Evolutionary conservation across 345 rosid species (phyloP).

Genomic region (Euclidium syriacum): DNA sequence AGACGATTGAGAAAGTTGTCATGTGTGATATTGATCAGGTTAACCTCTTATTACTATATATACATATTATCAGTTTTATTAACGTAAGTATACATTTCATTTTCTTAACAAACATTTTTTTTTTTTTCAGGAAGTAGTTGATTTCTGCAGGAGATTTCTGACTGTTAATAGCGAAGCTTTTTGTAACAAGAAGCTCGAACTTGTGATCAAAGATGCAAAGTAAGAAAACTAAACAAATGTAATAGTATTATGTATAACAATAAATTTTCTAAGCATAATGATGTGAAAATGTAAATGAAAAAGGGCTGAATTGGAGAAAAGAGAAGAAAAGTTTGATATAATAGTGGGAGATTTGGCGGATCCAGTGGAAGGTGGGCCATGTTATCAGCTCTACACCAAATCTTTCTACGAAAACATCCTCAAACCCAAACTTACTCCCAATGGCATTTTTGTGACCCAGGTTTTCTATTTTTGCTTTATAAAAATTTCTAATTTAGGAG

Average conservation of each 20-base stretch:
- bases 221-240: constrained; percentile 16
- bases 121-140: constrained; percentile 73
- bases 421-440: constrained; percentile 69
- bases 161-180: constrained; percentile 81
- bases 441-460: constrained; percentile 94
- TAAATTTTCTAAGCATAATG: neutral
- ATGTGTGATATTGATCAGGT: constrained; percentile 98
- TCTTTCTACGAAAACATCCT: constrained; percentile 71
- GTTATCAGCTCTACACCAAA: constrained; percentile 96
- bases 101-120: neutral
- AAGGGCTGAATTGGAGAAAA: constrained; percentile 78
- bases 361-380: constrained; percentile 97
- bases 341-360: constrained; percentile 97
- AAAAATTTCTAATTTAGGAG: neutral
- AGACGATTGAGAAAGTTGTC: constrained; percentile 62
- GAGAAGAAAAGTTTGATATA: constrained; percentile 70
- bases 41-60: neutral
- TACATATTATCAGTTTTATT: neutral
- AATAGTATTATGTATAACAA: neutral
- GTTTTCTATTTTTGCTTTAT: constrained; percentile 23
- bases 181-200: constrained; percentile 60
- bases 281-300: neutral
- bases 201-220: constrained; percentile 88
- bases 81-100: neutral
- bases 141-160: constrained; percentile 64